phyloP scores from a whole-genome alignment of 441 rosid species.

The Cnidoscolus chayamansa region DNA sequence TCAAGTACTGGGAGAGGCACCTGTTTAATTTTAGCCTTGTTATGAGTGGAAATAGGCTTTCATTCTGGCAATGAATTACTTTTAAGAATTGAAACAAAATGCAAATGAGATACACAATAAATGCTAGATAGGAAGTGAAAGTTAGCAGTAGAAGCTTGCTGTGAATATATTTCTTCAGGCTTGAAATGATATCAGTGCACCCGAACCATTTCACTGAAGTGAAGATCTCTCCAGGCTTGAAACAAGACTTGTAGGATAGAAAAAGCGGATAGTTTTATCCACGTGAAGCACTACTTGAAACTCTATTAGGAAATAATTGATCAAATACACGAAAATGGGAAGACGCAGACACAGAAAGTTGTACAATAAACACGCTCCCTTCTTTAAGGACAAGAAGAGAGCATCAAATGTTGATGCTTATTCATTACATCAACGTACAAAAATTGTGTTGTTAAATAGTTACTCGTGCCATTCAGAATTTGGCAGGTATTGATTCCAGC shows the following conservation, averaged over 20 bases:
- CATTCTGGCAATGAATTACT: too few species aligned
- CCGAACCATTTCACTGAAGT: not conserved
- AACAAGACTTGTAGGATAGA: too few species aligned
- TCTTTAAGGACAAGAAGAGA: not conserved
- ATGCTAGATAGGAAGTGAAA: too few species aligned
- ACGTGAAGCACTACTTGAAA: not conserved
- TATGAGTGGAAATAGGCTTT: too few species aligned
- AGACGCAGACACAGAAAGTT: not conserved
- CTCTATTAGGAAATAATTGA: not conserved
- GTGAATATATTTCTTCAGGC: too few species aligned
- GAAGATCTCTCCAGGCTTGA: too few species aligned
- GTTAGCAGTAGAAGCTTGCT: too few species aligned
- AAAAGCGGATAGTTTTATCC: not conserved
- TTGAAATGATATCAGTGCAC: not conserved
- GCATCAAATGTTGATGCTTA: not conserved
- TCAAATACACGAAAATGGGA: not conserved
- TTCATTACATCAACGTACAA: not conserved
- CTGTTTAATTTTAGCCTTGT: too few species aligned
- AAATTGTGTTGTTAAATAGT: not conserved
- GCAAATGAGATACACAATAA: too few species aligned
- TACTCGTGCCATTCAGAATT: not conserved
- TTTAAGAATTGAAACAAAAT: too few species aligned
- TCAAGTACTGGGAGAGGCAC: too few species aligned
- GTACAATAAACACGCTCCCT: not conserved
- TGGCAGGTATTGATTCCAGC: not conserved